Evolutionary conservation across 2,329 filamentous ascomycete species (phyloP), one percentile per base, ranked within the genome.

Genomic region (Dactylonectria macrodidyma): DNA sequence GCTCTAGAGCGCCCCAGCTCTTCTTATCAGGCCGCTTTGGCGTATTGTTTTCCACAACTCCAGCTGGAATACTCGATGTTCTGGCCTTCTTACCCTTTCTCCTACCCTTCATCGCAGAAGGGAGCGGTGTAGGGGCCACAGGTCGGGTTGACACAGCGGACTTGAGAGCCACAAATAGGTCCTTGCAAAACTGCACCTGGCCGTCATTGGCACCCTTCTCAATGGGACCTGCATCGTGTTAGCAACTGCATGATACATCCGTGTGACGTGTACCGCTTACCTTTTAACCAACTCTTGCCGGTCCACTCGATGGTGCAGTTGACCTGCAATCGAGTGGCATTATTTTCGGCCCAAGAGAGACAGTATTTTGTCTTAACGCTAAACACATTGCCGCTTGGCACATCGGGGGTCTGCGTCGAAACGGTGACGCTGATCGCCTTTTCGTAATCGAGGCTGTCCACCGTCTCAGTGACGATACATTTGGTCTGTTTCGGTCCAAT

Each of bases 211-310:
- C 94, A 67, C 94, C 95, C 80, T 97, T 98, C 79, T 99, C 96
- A 74, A 99, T 99, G 2, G 96, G 93, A 70, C 93, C 95, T 97
- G 72, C 41, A 50, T 59, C 57, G 22, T 38, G 66, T 86, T 71
- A 85, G 80, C 57, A 66, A 56, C 26, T 11, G 19, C 33, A 30
- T 19, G 19, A 19, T 19, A 9, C 10, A 34, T 11, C 46, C 24
- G 26, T 14, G n/a, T 51, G 22, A 52, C 38, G 10, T 0, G 56
- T 33, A 52, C n/a, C 6, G 78, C 85, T 78, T 85, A 97, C 95
- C 94, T 84, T 96, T 98, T 52, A 99, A 84, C 96, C 96, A 99
- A 84, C 95, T 98, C 86, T 98, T 99, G 75, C 95, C 95, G 3
- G 92, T 92, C 97, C 97, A 99, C 78, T 99, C 97, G 50, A 98